These are phyloP conservation scores for Entomortierella lignicola DNA, from an alignment of 192 early-diverging fungal species.

Conservation along the genomic window DNA sequence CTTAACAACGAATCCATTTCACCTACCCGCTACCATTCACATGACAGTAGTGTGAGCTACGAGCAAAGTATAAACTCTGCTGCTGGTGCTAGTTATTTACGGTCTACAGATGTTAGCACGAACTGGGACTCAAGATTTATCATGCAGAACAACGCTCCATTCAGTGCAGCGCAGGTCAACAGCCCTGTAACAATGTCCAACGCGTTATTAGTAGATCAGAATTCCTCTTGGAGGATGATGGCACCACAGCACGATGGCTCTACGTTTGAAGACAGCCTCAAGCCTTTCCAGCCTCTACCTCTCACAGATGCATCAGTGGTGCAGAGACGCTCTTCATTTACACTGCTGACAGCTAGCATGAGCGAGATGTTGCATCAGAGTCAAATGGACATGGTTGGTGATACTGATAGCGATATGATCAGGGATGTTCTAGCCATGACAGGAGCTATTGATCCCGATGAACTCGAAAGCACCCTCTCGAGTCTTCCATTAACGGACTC, in stretches of 20 bases:
- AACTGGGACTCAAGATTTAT: no score
- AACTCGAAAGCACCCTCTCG: slow-evolving; percentile 7
- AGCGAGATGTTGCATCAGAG: slow-evolving; percentile 23
- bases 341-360: slow-evolving; percentile 6
- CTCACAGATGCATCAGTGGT: neutral
- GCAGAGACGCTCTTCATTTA: neutral
- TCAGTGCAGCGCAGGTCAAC: neutral
- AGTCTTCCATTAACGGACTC: neutral
- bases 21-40: no score
- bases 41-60: no score
- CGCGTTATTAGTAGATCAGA: neutral
- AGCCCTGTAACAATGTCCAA: neutral
- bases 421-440: slow-evolving; percentile 44
- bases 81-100: no score
- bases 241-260: neutral
- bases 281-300: neutral
- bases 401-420: slow-evolving; percentile 24
- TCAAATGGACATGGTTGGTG: slow-evolving; percentile 28
- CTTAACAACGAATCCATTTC: neutral
- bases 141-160: neutral
- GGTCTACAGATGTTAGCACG: no score
- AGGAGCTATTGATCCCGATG: slow-evolving; percentile 37
- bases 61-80: no score
- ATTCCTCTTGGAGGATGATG: neutral
- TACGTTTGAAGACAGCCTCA: neutral